Evolutionary conservation across 139 green algal species (phyloP).

Genomic region (Chlorella sorokiniana): DNA sequence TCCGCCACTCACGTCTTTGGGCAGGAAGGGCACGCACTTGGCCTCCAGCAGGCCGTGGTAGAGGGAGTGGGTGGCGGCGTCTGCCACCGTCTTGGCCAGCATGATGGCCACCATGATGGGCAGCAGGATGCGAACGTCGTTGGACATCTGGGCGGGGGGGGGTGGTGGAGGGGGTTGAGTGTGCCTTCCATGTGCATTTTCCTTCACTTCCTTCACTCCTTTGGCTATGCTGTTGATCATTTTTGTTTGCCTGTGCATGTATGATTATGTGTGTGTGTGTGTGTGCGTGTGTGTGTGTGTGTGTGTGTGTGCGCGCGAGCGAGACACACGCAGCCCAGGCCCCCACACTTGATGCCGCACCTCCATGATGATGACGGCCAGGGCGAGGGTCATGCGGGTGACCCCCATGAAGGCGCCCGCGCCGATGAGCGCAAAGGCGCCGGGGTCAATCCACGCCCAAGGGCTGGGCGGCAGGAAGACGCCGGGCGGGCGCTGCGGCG

Average conservation of each 20-base stretch:
- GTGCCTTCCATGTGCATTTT: neutral
- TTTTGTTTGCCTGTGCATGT: too few species aligned
- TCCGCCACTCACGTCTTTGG: slow-evolving; percentile 28
- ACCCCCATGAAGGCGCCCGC: slow-evolving; percentile 91
- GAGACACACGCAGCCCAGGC: too few species aligned
- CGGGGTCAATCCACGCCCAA: slow-evolving; percentile 89
- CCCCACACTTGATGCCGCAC: too few species aligned
- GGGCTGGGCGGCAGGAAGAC: slow-evolving; percentile 64
- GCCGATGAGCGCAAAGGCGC: slow-evolving; percentile 87
- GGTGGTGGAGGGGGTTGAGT: neutral
- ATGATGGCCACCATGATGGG: slow-evolving; percentile 85
- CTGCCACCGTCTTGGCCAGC: slow-evolving; percentile 83
- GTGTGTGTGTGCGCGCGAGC: too few species aligned
- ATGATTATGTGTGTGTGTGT: too few species aligned
- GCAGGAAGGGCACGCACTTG: slow-evolving; percentile 87
- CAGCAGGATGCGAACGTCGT: slow-evolving; percentile 89
- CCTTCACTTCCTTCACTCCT: neutral
- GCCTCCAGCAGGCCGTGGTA: slow-evolving; percentile 85
- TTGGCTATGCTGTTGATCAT: too few species aligned
- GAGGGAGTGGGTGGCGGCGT: slow-evolving; percentile 74
- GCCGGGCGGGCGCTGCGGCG: slow-evolving; percentile 51
- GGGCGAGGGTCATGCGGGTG: slow-evolving; percentile 85
- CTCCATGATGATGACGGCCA: slow-evolving; percentile 94
- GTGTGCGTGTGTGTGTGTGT: too few species aligned
- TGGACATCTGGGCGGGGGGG: slow-evolving; percentile 58